Evolutionary conservation across 176 grass and related monocot species (phyloP).

Genomic region (Puccinellia tenuiflora): DNA sequence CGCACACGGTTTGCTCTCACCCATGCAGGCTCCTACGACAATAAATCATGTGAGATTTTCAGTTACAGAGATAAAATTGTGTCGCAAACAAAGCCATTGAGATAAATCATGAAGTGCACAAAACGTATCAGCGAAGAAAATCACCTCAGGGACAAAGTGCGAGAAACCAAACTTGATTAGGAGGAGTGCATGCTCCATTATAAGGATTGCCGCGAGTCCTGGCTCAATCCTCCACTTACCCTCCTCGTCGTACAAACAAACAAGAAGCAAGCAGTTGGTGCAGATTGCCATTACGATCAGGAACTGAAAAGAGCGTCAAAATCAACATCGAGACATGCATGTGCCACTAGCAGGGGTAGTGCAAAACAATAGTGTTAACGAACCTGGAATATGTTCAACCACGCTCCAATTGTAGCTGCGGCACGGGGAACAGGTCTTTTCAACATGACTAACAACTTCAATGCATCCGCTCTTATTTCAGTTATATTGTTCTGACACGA

Average conservation of each 20-base stretch:
- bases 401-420: conserved; percentile 92
- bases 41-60: not conserved
- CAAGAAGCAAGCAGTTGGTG: conserved; percentile 93
- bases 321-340: conserved; percentile 12
- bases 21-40: conserved; percentile 81
- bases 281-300: conserved; percentile 94
- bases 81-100: not conserved
- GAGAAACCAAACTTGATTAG: conserved; percentile 97
- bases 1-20: conserved; percentile 73
- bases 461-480: conserved; percentile 91
- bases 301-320: conserved; percentile 51
- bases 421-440: conserved; percentile 76
- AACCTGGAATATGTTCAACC: conserved; percentile 99
- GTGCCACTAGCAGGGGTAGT: not conserved
- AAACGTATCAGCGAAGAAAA: not conserved
- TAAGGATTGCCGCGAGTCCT: conserved; percentile 80
- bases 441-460: conserved; percentile 90
- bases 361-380: conserved; percentile 4
- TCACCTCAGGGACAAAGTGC: conserved; percentile 95
- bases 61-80: not conserved
- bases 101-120: not conserved
- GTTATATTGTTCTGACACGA: conserved; percentile 79
- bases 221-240: conserved; percentile 95
- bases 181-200: conserved; percentile 91
- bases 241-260: conserved; percentile 87